Evolutionary conservation across 2,329 filamentous ascomycete genomes (phyloP).

Genomic region (Paecilomyces sp.): DNA sequence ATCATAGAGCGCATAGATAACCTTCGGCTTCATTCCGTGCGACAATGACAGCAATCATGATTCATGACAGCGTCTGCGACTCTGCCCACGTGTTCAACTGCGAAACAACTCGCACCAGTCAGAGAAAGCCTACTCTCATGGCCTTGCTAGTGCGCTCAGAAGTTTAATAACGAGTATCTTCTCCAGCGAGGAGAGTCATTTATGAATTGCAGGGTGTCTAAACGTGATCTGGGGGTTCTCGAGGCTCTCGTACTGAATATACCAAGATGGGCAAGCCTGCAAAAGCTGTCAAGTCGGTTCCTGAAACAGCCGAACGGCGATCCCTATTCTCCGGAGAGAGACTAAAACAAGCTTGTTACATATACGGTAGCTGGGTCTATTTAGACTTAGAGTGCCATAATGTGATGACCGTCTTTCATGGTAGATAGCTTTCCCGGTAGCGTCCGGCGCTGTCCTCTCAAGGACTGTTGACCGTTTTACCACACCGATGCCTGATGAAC

Average conservation of each 20-base stretch:
- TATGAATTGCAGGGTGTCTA: no score
- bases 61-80: neutral
- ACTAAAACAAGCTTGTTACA: neutral
- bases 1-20: neutral
- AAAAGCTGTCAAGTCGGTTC: neutral
- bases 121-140: no score
- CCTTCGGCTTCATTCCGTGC: neutral
- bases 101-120: neutral
- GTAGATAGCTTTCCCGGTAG: neutral
- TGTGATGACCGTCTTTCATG: neutral
- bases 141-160: no score
- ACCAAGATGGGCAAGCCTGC: neutral
- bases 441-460: neutral
- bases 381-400: no score
- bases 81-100: neutral
- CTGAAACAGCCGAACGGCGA: neutral
- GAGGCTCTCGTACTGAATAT: neutral
- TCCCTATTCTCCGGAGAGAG: neutral
- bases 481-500: neutral
- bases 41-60: neutral
- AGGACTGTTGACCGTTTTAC: neutral
- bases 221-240: no score
- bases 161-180: no score
- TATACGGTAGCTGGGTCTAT: neutral
- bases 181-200: no score